Percentiles rank a stretch among this genome's conserved stretches.
Evolutionary conservation across 225 moss, liverwort and hornwort genomes (phyloP).

Genomic region (Sphagnum tenellum): DNA sequence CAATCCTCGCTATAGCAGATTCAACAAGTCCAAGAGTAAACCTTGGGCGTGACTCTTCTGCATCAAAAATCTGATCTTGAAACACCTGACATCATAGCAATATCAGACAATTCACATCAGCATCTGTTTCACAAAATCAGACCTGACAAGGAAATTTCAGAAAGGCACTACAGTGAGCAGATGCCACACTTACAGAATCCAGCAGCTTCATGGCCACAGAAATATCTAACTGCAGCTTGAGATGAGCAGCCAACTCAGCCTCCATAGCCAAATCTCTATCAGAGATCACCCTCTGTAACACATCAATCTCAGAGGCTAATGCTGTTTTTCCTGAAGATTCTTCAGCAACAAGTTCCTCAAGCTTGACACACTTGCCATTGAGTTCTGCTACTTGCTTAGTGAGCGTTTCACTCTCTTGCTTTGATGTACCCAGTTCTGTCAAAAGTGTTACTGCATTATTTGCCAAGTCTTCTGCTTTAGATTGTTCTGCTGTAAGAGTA

Average conservation of each 20-base stretch:
- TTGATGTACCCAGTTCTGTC: slow-evolving; percentile 18
- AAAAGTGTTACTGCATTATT: slow-evolving; percentile 15
- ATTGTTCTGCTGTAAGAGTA: slow-evolving; percentile 16
- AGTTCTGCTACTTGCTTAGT: slow-evolving; percentile 19
- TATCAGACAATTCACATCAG: neutral
- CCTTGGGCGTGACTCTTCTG: neutral
- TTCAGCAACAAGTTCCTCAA: slow-evolving; percentile 13
- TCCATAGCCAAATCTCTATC: slow-evolving; percentile 17
- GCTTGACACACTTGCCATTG: slow-evolving; percentile 9
- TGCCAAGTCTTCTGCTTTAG: slow-evolving; percentile 20
- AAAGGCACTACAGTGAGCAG: too few relatives aligned
- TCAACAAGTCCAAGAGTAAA: slow-evolving; percentile 5
- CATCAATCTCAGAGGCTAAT: slow-evolving; percentile 22
- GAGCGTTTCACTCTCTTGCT: slow-evolving; percentile 19
- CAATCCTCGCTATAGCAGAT: slow-evolving; percentile 12
- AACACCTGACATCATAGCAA: neutral
- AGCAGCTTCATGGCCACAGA: slow-evolving; percentile 19
- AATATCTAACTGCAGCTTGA: slow-evolving; percentile 17
- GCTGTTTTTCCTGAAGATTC: slow-evolving; percentile 15
- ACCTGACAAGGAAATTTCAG: too few relatives aligned
- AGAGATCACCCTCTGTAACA: slow-evolving; percentile 11
- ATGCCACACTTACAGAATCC: slow-evolving; percentile 16
- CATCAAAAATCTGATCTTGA: neutral
- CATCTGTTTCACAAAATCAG: too few relatives aligned
- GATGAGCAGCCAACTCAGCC: slow-evolving; percentile 13